Evolutionary conservation across 805 yeast genomes (phyloP).

Genomic region (Ogataea kodamae): DNA sequence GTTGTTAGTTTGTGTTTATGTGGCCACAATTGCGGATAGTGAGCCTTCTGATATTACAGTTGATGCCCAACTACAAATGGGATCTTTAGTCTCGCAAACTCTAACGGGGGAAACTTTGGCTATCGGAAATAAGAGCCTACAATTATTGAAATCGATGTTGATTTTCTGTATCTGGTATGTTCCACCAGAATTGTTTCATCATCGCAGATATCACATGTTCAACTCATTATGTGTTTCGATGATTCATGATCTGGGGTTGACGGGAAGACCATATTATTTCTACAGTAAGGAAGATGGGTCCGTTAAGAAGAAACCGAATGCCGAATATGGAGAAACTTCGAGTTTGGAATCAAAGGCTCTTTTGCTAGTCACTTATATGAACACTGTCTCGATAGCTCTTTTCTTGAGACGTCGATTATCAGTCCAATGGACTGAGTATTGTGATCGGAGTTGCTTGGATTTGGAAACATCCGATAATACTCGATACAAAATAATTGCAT

Average conservation of each 20-base stretch:
- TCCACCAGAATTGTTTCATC: slow-evolving; percentile 76
- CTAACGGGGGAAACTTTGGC: slow-evolving; percentile 59
- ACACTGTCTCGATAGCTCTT: slow-evolving; percentile 60
- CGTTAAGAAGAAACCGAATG: slow-evolving; percentile 35
- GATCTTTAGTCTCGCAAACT: slow-evolving; percentile 49
- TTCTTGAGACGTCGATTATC: slow-evolving; percentile 61
- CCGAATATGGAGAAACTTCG: slow-evolving; percentile 36
- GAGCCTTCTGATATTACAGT: slow-evolving; percentile 28
- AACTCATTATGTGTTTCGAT: slow-evolving; percentile 62
- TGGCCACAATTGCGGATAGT: slow-evolving; percentile 45
- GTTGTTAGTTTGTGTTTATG: slow-evolving; percentile 62
- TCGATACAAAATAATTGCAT: slow-evolving; percentile 44
- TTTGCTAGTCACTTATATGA: slow-evolving; percentile 56
- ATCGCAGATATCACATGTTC: slow-evolving; percentile 71
- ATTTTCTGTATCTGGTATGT: slow-evolving; percentile 76
- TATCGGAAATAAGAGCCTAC: slow-evolving; percentile 66
- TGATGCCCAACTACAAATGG: slow-evolving; percentile 45
- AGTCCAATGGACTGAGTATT: slow-evolving; percentile 61
- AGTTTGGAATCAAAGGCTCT: slow-evolving; percentile 47
- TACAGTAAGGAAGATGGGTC: slow-evolving; percentile 39
- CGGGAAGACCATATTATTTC: slow-evolving; percentile 46
- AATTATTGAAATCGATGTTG: slow-evolving; percentile 59
- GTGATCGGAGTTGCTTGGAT: slow-evolving; percentile 55
- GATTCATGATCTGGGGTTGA: slow-evolving; percentile 73
- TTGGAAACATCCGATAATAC: slow-evolving; percentile 38